These are phyloP conservation scores for Saccharomyces paradoxus DNA, from an alignment of 805 yeast genomes.

Conservation along the genomic window DNA sequence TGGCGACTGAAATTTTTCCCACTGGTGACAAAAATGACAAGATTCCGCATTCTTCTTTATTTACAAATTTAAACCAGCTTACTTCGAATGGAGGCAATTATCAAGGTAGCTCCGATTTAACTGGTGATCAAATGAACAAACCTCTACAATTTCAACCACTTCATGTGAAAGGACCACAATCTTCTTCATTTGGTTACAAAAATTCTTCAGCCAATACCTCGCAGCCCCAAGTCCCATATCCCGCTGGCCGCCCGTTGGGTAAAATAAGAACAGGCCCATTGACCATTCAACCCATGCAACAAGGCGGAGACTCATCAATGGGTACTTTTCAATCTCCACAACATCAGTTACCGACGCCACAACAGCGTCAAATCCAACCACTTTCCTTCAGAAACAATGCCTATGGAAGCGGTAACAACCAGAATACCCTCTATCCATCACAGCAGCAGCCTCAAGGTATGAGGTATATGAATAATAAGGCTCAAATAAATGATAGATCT, in stretches of 20 bases:
- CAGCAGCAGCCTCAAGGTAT: slow-evolving; percentile 2
- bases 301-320: not conserved
- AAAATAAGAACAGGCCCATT: not conserved
- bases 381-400: not conserved
- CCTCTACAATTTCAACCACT: not conserved
- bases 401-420: not conserved
- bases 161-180: not conserved
- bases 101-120: not conserved
- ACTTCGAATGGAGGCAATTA: not conserved
- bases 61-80: not conserved
- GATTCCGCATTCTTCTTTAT: not conserved
- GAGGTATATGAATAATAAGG: not conserved
- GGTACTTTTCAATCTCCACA: not conserved
- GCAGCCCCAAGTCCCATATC: not conserved
- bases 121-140: not conserved
- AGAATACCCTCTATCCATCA: not conserved
- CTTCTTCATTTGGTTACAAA: not conserved
- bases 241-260: not conserved
- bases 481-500: not conserved
- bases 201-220: not conserved
- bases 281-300: not conserved
- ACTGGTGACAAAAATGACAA: not conserved
- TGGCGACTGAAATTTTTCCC: not conserved
- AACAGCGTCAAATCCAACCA: not conserved
- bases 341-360: not conserved